Base-by-base conservation (phyloP, 2,329 filamentous ascomycete species). In the Corynespora cassiicola region DNA sequence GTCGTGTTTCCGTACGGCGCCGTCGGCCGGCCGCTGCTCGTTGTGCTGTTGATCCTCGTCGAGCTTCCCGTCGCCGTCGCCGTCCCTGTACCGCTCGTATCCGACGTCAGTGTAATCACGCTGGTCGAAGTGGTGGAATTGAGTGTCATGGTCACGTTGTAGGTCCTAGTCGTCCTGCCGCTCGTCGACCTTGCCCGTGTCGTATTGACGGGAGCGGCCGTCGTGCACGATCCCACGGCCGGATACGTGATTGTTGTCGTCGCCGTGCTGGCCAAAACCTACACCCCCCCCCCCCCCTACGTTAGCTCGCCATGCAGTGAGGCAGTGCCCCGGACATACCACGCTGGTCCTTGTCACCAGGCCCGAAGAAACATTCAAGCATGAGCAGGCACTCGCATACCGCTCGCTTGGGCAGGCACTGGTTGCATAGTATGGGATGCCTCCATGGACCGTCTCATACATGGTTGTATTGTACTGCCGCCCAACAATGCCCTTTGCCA, bases 331-430 rank as follows among this genome's bases (percentile, higher is more conserved):
- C 2, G 14, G 12, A 45, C 57, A 46, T 50, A 65, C 63, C 7
- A 47, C 37, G 25, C 51, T 48, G 12, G 56, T 39, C 7, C 36
- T 39, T 11, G 54, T 55, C 7, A 56, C 23, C 1, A 28, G 28
- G 9, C 36, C 49, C 11, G 47, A 12, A 3, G 46, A 47, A 10
- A 66, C 38, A 2, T 47, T 49, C 19, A 54, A 43, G 31, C 62
- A 66, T 7, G 34, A 36, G 32, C 63, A 66, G 2, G 53, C 58
- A 26, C 58, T 62, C 1, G 47, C 47, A 36, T 63, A 66, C 8
- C 32, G 33, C 9, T 31, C 30, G 7, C 28, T 18, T 11, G 36
- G 22, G 36, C 61, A 65, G 2, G 29, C 37, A 19, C 33, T 43
- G 3, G 47, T 50, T 9, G 52, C 55, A 42, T 58, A 64, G 2